Conservation (phyloP, 768 basidiomycete species). For the Auricularia sp. region DNA sequence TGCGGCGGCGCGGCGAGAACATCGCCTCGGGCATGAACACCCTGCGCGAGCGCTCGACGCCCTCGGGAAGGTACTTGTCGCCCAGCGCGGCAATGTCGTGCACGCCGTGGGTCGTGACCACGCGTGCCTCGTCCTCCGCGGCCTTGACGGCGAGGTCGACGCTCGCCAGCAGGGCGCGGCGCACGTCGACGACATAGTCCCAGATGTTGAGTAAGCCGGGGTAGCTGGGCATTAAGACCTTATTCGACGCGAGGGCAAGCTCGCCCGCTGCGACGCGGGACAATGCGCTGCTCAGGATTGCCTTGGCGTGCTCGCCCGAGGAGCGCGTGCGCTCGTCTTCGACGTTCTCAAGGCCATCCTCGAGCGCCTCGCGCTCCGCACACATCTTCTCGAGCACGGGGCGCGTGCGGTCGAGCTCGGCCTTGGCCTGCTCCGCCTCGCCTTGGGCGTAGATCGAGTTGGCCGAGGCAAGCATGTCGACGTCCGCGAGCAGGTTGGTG, state of each 20-base stretch:
- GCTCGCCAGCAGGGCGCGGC: constrained; percentile 62
- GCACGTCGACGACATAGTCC: constrained; percentile 79
- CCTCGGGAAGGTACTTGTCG: constrained; percentile 66
- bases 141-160: constrained; percentile 69
- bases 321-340: constrained; percentile 65
- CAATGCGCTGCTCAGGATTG: constrained; percentile 54
- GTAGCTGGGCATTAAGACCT: constrained; percentile 59
- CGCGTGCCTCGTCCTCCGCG: constrained; percentile 76
- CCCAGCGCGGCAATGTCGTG: constrained; percentile 56
- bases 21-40: constrained; percentile 97
- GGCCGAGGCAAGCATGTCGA: constrained; percentile 75
- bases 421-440: constrained; percentile 62
- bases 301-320: constrained; percentile 44
- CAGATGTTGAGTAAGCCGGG: constrained; percentile 74
- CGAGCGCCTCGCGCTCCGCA: constrained; percentile 57
- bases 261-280: constrained; percentile 69
- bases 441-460: constrained; percentile 79
- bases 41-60: constrained; percentile 68
- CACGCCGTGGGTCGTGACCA: constrained; percentile 54
- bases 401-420: constrained; percentile 54
- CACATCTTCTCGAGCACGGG: constrained; percentile 88
- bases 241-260: constrained; percentile 42
- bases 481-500: constrained; percentile 76
- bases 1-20: constrained; percentile 51
- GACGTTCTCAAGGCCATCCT: constrained; percentile 63